phyloP scores from a whole-genome alignment of 1,284 basidiomycete species.

The Moesziomyces antarcticus region DNA sequence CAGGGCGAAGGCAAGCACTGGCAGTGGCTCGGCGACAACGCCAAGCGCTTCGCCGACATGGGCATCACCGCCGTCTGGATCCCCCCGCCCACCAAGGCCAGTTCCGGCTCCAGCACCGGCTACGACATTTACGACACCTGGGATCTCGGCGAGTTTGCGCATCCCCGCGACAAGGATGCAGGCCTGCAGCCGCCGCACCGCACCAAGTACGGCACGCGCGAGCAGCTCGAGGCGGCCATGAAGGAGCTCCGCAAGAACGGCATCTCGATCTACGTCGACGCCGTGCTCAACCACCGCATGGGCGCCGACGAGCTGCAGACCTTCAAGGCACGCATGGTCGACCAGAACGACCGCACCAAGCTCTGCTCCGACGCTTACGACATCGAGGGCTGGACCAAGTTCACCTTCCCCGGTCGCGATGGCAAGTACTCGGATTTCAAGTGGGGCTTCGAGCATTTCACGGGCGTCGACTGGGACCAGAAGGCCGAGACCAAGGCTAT shows the following conservation, averaged over 20 bases:
- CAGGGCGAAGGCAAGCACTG: slow-evolving; percentile 76
- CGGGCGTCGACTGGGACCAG: slow-evolving; percentile 88
- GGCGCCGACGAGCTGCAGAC: slow-evolving; percentile 84
- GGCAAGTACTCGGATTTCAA: slow-evolving; percentile 74
- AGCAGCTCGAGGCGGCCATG: slow-evolving; percentile 80
- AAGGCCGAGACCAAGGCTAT: slow-evolving; percentile 75
- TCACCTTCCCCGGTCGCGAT: slow-evolving; percentile 81
- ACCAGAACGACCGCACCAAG: slow-evolving; percentile 47
- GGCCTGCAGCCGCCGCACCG: slow-evolving; percentile 66
- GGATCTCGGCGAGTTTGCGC: slow-evolving; percentile 81
- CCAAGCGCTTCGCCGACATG: slow-evolving; percentile 77
- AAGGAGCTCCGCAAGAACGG: slow-evolving; percentile 69
- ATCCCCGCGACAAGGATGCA: slow-evolving; percentile 78
- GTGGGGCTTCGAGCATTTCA: slow-evolving; percentile 68
- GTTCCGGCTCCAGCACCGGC: slow-evolving; percentile 68
- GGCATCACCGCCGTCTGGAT: slow-evolving; percentile 85
- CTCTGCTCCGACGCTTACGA: slow-evolving; percentile 41
- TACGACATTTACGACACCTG: slow-evolving; percentile 68
- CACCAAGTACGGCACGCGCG: slow-evolving; percentile 91
- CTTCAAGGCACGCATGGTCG: slow-evolving; percentile 70
- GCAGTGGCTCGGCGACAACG: slow-evolving; percentile 80
- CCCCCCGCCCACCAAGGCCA: slow-evolving; percentile 68
- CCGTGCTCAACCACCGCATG: slow-evolving; percentile 72
- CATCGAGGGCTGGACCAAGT: slow-evolving; percentile 70
- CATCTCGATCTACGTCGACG: slow-evolving; percentile 69